phyloP scores from a whole-genome alignment of 2,329 filamentous ascomycete species.

The Penicillium sp. region DNA sequence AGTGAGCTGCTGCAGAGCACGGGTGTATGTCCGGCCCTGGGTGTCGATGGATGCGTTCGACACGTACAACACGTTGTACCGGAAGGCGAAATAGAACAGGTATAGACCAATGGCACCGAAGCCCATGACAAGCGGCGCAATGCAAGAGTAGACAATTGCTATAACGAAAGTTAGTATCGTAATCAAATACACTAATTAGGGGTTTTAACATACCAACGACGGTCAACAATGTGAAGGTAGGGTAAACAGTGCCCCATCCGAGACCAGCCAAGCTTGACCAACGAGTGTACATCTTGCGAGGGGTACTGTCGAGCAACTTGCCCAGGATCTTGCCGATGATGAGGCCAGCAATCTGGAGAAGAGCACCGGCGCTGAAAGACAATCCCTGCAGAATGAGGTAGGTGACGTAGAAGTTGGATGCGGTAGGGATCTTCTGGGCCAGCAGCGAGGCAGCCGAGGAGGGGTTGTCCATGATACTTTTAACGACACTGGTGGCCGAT shows the following conservation, averaged over 20 bases:
- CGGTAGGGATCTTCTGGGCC: conserved; percentile 71
- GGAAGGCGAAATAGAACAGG: conserved; percentile 82
- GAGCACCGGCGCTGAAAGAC: conserved; percentile 68
- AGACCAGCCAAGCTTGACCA: conserved; percentile 72
- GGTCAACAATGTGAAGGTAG: conserved; percentile 75
- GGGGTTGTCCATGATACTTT: conserved; percentile 63
- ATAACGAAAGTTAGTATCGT: conserved; percentile 18
- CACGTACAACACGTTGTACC: conserved; percentile 88
- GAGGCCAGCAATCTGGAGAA: conserved; percentile 73
- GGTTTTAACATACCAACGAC: conserved; percentile 64
- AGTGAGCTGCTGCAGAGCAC: conserved; percentile 81
- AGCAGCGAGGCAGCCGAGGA: conserved; percentile 61
- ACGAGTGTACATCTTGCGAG: conserved; percentile 73
- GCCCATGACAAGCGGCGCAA: conserved; percentile 78
- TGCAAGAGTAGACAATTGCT: conserved; percentile 82
- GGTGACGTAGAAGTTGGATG: conserved; percentile 91
- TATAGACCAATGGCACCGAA: conserved; percentile 77
- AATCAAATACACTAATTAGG: background rate
- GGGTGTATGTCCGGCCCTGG: conserved; percentile 81
- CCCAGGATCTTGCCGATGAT: conserved; percentile 72
- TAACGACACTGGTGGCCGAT: conserved; percentile 68
- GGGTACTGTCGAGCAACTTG: conserved; percentile 71
- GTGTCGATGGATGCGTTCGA: conserved; percentile 79
- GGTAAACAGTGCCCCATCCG: conserved; percentile 80
- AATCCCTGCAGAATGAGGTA: conserved; percentile 94